A percentile compares a stretch with the other conserved stretches of the same genome.
Conservation (phyloP, 306 rosid genomes). For the Astragalus glycyphyllos region DNA sequence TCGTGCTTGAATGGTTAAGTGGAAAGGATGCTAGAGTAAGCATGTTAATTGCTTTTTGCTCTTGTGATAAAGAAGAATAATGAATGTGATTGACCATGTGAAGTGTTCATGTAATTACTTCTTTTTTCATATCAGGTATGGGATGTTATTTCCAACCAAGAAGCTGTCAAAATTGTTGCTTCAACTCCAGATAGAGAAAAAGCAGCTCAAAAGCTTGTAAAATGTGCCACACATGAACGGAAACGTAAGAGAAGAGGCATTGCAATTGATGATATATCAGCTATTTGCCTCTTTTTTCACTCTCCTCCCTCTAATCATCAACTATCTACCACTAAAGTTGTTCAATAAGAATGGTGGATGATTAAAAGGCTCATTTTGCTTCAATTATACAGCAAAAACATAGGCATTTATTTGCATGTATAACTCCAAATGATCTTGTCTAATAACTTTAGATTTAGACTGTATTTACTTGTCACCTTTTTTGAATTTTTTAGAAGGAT, state of each 20-base stretch:
- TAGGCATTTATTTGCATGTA: no score
- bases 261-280: conserved; percentile 81
- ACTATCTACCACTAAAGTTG: not conserved
- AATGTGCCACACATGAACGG: conserved; percentile 67
- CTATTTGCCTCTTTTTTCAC: conserved; percentile 70
- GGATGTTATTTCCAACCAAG: conserved; percentile 78
- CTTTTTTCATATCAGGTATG: conserved; percentile 53
- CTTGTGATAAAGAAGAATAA: conserved; percentile 12
- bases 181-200: conserved; percentile 56
- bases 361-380: no score
- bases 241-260: conserved; percentile 69
- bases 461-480: no score
- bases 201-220: conserved; percentile 67
- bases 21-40: no score
- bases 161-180: conserved; percentile 66
- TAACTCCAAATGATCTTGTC: no score
- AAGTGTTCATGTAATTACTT: not conserved
- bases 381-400: no score
- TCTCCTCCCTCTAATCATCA: conserved; percentile 34
- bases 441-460: no score
- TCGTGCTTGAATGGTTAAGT: no score
- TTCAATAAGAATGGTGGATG: conserved; percentile 17
- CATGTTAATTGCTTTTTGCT: not conserved
- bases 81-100: not conserved
- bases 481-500: no score